Evolutionary conservation across 805 yeast genomes (phyloP).

Genomic region (Saccharomycopsis capsularis): DNA sequence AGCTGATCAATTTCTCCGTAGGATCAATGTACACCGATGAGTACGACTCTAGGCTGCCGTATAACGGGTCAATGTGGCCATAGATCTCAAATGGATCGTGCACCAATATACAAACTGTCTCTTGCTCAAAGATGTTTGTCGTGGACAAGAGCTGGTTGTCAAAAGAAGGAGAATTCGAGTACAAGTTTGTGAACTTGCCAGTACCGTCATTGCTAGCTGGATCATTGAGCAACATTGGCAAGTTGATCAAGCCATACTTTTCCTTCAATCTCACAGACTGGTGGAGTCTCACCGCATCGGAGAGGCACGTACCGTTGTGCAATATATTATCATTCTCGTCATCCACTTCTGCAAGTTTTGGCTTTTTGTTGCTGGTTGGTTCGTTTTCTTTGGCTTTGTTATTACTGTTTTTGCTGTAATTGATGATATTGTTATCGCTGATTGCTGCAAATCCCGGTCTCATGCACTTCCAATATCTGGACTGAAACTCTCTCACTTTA

Average conservation of each 20-base stretch:
- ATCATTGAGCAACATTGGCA: constrained; percentile 54
- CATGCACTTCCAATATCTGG: constrained; percentile 82
- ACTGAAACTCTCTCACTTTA: constrained; percentile 72
- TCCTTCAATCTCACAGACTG: constrained; percentile 55
- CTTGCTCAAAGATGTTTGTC: constrained; percentile 55
- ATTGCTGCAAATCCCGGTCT: constrained; percentile 49
- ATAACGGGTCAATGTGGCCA: constrained; percentile 75
- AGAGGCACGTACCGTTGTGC: constrained; percentile 44
- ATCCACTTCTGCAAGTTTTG: neutral
- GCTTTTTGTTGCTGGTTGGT: neutral
- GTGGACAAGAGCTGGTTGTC: constrained; percentile 68
- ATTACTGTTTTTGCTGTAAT: constrained; percentile 1
- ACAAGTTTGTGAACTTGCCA: constrained; percentile 12
- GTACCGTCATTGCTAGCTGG: constrained; percentile 23
- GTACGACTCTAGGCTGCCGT: constrained; percentile 69
- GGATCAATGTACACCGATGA: constrained; percentile 73
- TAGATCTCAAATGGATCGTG: constrained; percentile 93
- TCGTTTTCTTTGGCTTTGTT: neutral
- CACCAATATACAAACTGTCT: constrained; percentile 60
- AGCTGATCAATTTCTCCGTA: constrained; percentile 59
- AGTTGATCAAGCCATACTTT: constrained; percentile 50
- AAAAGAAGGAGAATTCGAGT: constrained; percentile 38
- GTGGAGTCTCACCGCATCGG: constrained; percentile 67
- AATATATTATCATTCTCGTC: constrained; percentile 29
- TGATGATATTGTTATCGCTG: constrained; percentile 16